phyloP scores from a whole-genome alignment of 192 early-diverging fungal species.

The Coemansia aciculifera region DNA sequence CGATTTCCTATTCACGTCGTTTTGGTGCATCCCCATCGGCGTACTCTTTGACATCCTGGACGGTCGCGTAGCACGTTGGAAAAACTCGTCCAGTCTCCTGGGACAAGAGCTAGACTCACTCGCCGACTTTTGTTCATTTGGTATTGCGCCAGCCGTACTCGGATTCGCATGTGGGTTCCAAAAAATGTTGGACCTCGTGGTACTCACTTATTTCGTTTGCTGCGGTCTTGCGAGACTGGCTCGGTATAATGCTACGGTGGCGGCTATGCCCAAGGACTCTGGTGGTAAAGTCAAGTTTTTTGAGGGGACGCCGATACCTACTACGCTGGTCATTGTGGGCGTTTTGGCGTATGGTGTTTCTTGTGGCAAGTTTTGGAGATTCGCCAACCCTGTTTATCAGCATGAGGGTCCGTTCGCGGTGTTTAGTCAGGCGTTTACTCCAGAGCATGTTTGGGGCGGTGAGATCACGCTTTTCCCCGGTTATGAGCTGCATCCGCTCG shows the following conservation, averaged over 20 bases:
- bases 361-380: conserved; percentile 53
- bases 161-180: conserved; percentile 86
- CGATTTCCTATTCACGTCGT: conserved; percentile 61
- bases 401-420: conserved; percentile 54
- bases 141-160: conserved; percentile 79
- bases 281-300: conserved; percentile 80
- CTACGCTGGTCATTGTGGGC: conserved; percentile 67
- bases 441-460: conserved; percentile 60
- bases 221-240: conserved; percentile 85
- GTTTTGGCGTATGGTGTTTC: conserved; percentile 65
- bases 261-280: conserved; percentile 69
- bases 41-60: conserved; percentile 75
- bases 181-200: conserved; percentile 71
- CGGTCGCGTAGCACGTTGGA: conserved; percentile 82
- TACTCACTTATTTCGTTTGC: conserved; percentile 83
- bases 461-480: conserved; percentile 58
- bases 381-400: conserved; percentile 45
- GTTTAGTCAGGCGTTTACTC: conserved; percentile 58
- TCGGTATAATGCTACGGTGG: conserved; percentile 87
- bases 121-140: conserved; percentile 78
- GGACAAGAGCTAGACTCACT: conserved; percentile 91
- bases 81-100: conserved; percentile 67
- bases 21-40: conserved; percentile 69
- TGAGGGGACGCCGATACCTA: conserved; percentile 91
- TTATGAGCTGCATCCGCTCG: conserved; percentile 79